Evolutionary conservation across 164 flowering plant genomes (phyloP), one percentile per base, ranked within the genome.

Genomic region (Piper betle): DNA sequence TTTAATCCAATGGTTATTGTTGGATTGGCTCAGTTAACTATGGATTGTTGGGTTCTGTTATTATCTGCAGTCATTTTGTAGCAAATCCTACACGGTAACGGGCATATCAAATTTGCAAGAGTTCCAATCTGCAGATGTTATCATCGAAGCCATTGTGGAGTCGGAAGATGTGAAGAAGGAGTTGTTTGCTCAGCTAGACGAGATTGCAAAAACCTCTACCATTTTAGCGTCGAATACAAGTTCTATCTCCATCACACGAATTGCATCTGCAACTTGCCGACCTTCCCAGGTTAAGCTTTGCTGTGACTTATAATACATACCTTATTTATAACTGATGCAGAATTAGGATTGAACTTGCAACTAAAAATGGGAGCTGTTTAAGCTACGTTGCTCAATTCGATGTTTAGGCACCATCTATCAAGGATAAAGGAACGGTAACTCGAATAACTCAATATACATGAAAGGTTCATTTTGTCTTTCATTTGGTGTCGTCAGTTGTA

Each of bases 191-290:
- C 72, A 79, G 43, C 72, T 93, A 13, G 97, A 90, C 76, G 82
- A 74, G 71, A 80, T 86, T 40, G 69, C 74, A 9, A 87, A 93
- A 73, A 53, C 61, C 41, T 83, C 92, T 61, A 79, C 94, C 19
- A 84, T 93, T 68, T 76, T 90, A 74, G 96, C 98, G 33, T 87
- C 98, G n/a, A 90, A 93, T 64, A 93, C 98, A 25, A 93, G 98
- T 71, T 90, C 98, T 19, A 93, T 93, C 53, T 87, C 98, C 58
- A 87, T 93, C 48, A 86, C 96, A 62, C 87, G 96, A 42, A 59
- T 93, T 59, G 98, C 94, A 1, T 77, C 91, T 60, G 81, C 80
- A 19, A 90, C 97, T 25, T 69, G 62, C 52, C 78, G 96, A 20
- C 88, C 98, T 5, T 18, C 10, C 59, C 89, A 89, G 96, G 98